These are phyloP conservation scores for Tylopilus sp. DNA, from an alignment of 1,284 basidiomycete genomes.

Conservation along the genomic window DNA sequence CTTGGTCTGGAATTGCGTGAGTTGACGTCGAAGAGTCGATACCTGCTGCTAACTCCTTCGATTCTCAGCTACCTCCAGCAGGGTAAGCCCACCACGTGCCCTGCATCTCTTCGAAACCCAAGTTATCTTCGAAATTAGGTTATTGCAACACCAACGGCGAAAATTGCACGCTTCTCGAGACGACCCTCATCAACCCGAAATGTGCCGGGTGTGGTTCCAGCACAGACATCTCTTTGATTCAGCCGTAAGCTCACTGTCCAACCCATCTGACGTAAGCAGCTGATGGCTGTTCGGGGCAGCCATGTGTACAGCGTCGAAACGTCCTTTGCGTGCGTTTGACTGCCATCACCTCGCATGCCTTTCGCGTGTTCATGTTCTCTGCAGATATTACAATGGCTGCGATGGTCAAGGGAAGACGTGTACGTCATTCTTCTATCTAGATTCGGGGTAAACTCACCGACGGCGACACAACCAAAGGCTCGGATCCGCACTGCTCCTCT, in stretches of 20 bases:
- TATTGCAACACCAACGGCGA: constrained; percentile 42
- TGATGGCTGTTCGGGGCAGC: constrained; percentile 10
- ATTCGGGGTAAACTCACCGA: background rate
- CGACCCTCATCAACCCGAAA: constrained; percentile 40
- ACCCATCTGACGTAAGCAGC: background rate
- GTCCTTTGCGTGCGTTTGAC: constrained; percentile 29
- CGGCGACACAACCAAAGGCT: constrained; percentile 5
- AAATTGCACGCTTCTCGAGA: constrained; percentile 40
- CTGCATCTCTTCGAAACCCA: background rate
- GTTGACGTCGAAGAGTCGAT: constrained; percentile 4
- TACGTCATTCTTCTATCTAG: constrained; percentile 6
- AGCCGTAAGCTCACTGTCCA: constrained; percentile 32
- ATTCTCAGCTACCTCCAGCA: constrained; percentile 29
- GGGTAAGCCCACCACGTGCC: constrained; percentile 18
- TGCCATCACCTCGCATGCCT: background rate
- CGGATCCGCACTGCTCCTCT: constrained; percentile 22
- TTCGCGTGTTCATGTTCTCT: constrained; percentile 5
- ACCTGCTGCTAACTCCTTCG: background rate
- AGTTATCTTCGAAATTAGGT: constrained; percentile 16
- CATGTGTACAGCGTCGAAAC: constrained; percentile 23
- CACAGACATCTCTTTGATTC: constrained; percentile 43
- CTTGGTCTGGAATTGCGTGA: constrained; percentile 27
- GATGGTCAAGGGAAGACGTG: constrained; percentile 22
- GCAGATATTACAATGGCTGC: constrained; percentile 26
- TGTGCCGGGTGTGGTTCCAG: constrained; percentile 40